Evolutionary conservation across 768 basidiomycete species (phyloP).

Genomic region (Arthromyces matolae): DNA sequence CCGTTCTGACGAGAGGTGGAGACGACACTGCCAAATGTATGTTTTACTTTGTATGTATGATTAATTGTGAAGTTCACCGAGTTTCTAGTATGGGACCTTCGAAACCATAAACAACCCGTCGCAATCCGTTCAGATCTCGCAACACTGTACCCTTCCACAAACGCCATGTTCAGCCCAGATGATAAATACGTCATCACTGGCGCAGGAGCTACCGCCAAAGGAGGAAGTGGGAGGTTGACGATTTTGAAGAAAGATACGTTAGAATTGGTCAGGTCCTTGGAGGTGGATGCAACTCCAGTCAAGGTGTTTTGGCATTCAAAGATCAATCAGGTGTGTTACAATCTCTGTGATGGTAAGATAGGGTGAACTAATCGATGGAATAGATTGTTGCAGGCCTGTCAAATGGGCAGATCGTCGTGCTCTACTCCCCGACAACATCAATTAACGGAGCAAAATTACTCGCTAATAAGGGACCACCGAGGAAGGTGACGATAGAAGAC

Average conservation of each 20-base stretch:
- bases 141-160: constrained; percentile 88
- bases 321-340: constrained; percentile 91
- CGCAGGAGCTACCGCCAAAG: constrained; percentile 61
- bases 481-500: constrained; percentile 81
- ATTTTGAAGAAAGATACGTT: constrained; percentile 71
- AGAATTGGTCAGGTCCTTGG: constrained; percentile 62
- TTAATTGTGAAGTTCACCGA: neutral
- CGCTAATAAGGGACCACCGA: constrained; percentile 80
- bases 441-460: constrained; percentile 90
- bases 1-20: constrained; percentile 84
- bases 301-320: constrained; percentile 93
- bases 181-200: constrained; percentile 89
- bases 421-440: constrained; percentile 90
- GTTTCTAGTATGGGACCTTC: constrained; percentile 85
- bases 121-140: constrained; percentile 58
- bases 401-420: constrained; percentile 80
- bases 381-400: constrained; percentile 88
- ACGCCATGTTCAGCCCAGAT: constrained; percentile 93
- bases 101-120: constrained; percentile 87
- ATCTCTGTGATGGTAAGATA: constrained; percentile 8
- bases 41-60: constrained; percentile 28
- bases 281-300: constrained; percentile 77
- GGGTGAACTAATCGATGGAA: constrained; percentile 6
- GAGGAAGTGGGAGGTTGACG: constrained; percentile 65
- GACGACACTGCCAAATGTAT: constrained; percentile 94